Percentiles rank a stretch among this genome's conserved stretches.
phyloP scores from a whole-genome alignment of 371 early-diverging fungal genomes.

The Entomophthora muscae region DNA sequence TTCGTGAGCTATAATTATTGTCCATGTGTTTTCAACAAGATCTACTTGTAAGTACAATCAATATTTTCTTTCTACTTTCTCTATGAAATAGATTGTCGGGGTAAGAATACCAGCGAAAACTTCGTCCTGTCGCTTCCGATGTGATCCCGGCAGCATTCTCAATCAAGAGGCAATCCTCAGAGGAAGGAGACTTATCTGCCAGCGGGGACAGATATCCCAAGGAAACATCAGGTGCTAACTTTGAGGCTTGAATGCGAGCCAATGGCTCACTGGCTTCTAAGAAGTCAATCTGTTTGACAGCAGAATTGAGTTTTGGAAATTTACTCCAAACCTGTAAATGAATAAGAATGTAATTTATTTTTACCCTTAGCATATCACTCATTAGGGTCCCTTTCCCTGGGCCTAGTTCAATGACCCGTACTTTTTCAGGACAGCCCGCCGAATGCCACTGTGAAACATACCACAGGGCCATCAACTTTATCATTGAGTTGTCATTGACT shows the following conservation, averaged over 20 bases:
- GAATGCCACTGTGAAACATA: slow-evolving; percentile 54
- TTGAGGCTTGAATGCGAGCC: neutral
- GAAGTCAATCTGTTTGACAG: slow-evolving; percentile 38
- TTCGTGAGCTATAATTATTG: slow-evolving; percentile 74
- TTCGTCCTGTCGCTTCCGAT: too few relatives aligned
- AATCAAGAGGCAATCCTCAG: too few relatives aligned
- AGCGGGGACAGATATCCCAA: neutral
- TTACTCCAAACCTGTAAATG: slow-evolving; percentile 23
- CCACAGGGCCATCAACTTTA: slow-evolving; percentile 53
- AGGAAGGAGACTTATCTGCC: neutral
- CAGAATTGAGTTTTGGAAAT: slow-evolving; percentile 32
- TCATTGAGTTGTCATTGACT: neutral
- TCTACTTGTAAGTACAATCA: neutral
- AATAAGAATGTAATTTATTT: slow-evolving; percentile 4
- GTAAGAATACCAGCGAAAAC: too few relatives aligned
- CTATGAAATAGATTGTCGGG: too few relatives aligned
- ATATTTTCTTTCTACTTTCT: too few relatives aligned
- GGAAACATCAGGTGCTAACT: neutral
- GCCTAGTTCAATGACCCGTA: slow-evolving; percentile 76
- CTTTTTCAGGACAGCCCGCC: slow-evolving; percentile 30
- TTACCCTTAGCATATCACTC: slow-evolving; percentile 74
- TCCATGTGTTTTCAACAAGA: neutral
- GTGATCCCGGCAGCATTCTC: too few relatives aligned
- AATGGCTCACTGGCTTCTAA: slow-evolving; percentile 46
- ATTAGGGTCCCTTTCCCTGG: slow-evolving; percentile 91